Conservation (phyloP, 148 eudicot genomes). For the Simmondsia chinensis region DNA sequence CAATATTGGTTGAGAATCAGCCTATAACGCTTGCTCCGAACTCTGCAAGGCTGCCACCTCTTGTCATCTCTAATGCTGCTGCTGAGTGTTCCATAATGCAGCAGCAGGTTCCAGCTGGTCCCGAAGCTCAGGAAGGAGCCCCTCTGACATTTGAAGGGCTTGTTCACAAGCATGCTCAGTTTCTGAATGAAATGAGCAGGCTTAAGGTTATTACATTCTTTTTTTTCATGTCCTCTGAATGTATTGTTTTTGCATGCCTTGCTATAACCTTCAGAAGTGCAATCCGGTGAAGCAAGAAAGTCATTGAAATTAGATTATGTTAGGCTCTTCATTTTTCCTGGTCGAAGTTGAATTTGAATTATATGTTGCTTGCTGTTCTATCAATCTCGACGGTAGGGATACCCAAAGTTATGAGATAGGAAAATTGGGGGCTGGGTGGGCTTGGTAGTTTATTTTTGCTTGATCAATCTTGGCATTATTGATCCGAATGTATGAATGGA, state of each 20-base stretch:
- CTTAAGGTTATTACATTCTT: conserved; percentile 46
- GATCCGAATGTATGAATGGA: neutral
- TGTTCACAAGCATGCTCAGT: conserved; percentile 64
- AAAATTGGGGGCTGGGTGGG: too few relatives aligned
- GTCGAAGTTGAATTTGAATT: too few relatives aligned
- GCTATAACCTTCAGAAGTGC: too few relatives aligned
- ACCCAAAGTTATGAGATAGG: too few relatives aligned
- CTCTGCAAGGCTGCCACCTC: conserved; percentile 78
- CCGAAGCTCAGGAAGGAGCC: conserved; percentile 62
- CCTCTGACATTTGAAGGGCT: conserved; percentile 79
- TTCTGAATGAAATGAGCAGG: conserved; percentile 71
- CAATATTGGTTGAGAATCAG: conserved; percentile 85
- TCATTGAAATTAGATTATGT: too few relatives aligned
- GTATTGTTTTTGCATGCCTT: too few relatives aligned
- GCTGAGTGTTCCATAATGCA: conserved; percentile 56
- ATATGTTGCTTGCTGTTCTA: too few relatives aligned
- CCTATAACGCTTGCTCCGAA: conserved; percentile 96
- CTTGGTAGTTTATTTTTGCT: neutral
- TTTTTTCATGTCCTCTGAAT: neutral
- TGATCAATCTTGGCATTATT: too few relatives aligned
- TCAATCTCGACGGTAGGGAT: too few relatives aligned
- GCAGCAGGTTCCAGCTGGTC: conserved; percentile 46
- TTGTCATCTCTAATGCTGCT: conserved; percentile 41
- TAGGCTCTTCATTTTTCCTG: too few relatives aligned
- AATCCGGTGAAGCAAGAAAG: too few relatives aligned